Percentiles rank a stretch among this genome's conserved stretches.
Conservation (phyloP, 768 basidiomycete species). For the Zangia roseola region DNA sequence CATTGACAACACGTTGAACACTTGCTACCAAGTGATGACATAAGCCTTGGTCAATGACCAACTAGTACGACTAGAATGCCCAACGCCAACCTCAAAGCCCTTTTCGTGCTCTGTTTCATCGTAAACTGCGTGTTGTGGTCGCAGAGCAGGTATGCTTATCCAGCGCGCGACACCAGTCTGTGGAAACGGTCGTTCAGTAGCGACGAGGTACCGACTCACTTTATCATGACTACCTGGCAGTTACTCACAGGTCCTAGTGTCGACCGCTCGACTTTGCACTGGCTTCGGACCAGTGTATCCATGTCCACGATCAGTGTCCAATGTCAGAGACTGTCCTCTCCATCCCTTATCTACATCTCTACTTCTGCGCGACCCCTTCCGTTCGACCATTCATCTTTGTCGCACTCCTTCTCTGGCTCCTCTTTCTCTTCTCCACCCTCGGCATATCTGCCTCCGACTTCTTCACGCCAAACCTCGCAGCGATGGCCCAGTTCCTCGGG, state of each 20-base stretch:
- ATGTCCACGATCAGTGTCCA: slow-evolving; percentile 60
- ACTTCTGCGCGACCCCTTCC: slow-evolving; percentile 63
- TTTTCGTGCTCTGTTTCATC: slow-evolving; percentile 52
- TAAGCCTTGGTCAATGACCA: too few relatives aligned
- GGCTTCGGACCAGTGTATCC: slow-evolving; percentile 55
- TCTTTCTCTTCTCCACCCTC: slow-evolving; percentile 93
- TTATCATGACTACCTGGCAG: too few relatives aligned
- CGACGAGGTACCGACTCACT: slow-evolving; percentile 6
- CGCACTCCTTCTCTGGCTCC: slow-evolving; percentile 71
- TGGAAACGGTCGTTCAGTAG: slow-evolving; percentile 13
- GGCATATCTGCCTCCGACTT: slow-evolving; percentile 96
- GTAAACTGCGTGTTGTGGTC: slow-evolving; percentile 69
- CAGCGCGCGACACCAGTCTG: slow-evolving; percentile 2
- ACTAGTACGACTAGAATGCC: too few relatives aligned
- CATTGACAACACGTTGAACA: not conserved
- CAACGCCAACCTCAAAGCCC: slow-evolving; percentile 46
- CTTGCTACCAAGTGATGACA: too few relatives aligned
- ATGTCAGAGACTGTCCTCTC: slow-evolving; percentile 62
- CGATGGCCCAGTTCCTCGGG: slow-evolving; percentile 81
- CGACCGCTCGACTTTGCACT: slow-evolving; percentile 55
- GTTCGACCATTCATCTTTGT: slow-evolving; percentile 60
- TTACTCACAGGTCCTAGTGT: slow-evolving; percentile 54
- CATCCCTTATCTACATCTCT: slow-evolving; percentile 64
- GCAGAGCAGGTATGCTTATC: slow-evolving; percentile 48
- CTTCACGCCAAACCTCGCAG: slow-evolving; percentile 94